phyloP scores from a whole-genome alignment of 2,329 filamentous ascomycete species.

The Rhexocercosporidium sp. region DNA sequence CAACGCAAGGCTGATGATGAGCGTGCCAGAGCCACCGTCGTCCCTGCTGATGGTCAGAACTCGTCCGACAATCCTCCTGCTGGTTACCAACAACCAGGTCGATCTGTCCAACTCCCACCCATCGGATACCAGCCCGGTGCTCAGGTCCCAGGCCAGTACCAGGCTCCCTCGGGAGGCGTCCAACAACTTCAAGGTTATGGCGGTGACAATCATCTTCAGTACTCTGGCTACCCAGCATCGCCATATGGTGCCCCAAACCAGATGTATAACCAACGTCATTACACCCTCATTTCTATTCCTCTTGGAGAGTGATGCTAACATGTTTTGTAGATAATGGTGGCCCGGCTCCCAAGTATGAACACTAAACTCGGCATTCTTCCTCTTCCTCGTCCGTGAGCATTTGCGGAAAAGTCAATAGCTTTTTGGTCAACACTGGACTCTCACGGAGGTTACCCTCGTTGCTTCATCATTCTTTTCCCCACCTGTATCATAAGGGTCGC shows the following conservation, averaged over 20 bases:
- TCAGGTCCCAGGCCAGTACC: conserved; percentile 65
- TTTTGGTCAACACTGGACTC: conserved; percentile 22
- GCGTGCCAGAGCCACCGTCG: conserved; percentile 68
- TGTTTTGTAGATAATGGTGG: conserved; percentile 39
- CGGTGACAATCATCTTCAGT: conserved; percentile 47
- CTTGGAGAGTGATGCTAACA: conserved; percentile 33
- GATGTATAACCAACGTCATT: conserved; percentile 65
- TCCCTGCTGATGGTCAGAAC: conserved; percentile 58
- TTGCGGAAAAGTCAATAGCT: conserved; percentile 19
- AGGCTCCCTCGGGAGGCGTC: conserved; percentile 60
- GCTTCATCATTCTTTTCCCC: conserved; percentile 33
- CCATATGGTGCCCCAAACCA: conserved; percentile 57
- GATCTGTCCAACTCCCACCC: conserved; percentile 72
- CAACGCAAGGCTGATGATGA: conserved; percentile 91
- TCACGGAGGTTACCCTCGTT: conserved; percentile 28
- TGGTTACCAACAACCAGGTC: conserved; percentile 54
- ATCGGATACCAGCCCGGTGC: conserved; percentile 72
- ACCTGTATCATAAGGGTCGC: conserved; percentile 45
- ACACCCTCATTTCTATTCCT: conserved; percentile 33
- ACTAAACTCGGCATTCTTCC: conserved; percentile 32
- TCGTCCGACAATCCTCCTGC: conserved; percentile 57
- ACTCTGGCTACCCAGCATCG: conserved; percentile 62
- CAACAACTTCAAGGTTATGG: conserved; percentile 63
- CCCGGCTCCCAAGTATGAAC: conserved; percentile 42
- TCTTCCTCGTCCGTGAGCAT: conserved; percentile 20